Evolutionary conservation across 306 rosid genomes (phyloP).

Genomic region (Gynostemma pentaphyllum): DNA sequence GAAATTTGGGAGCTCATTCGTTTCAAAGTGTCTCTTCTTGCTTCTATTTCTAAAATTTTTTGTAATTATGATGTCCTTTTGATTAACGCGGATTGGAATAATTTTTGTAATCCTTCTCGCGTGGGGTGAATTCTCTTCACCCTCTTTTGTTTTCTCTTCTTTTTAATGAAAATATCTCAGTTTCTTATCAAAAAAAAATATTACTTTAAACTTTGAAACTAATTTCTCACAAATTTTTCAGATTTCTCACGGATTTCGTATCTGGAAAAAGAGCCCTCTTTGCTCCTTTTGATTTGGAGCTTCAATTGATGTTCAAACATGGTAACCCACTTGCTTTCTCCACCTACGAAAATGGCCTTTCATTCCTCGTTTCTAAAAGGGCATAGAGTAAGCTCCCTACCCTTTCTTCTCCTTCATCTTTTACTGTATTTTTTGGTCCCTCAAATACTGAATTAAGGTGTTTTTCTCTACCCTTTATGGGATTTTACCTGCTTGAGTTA

Average conservation of each 20-base stretch:
- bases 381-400: constrained; percentile 28
- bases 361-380: constrained; percentile 19
- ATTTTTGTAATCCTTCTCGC: too few relatives aligned
- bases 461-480: background rate
- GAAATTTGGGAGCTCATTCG: too few relatives aligned
- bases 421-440: background rate
- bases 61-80: too few relatives aligned
- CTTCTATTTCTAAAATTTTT: too few relatives aligned
- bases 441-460: background rate
- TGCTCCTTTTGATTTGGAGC: background rate
- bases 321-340: constrained; percentile 39
- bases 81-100: too few relatives aligned
- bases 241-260: background rate
- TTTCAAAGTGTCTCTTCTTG: too few relatives aligned
- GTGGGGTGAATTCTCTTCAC: too few relatives aligned
- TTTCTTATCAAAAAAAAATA: too few relatives aligned
- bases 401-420: background rate
- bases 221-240: background rate
- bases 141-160: too few relatives aligned
- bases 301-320: constrained; percentile 17
- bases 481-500: background rate
- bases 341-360: constrained; percentile 24
- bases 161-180: too few relatives aligned
- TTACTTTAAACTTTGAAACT: too few relatives aligned
- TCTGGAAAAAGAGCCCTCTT: background rate